phyloP scores from a whole-genome alignment of 2,329 filamentous ascomycete genomes.

The Paecilomyces variotii region DNA sequence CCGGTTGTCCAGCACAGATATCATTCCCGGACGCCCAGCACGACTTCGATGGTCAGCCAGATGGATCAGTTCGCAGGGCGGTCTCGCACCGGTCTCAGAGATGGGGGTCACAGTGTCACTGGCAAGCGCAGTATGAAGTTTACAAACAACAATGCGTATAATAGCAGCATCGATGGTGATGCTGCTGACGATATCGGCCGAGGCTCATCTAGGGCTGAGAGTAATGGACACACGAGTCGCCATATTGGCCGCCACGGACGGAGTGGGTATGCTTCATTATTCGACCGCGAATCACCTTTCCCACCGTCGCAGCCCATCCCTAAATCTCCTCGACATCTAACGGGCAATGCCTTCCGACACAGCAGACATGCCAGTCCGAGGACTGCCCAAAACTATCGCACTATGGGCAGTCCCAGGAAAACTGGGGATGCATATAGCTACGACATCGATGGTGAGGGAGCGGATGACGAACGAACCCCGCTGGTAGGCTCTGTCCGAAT shows the following conservation, averaged over 20 bases:
- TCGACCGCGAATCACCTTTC: conserved; percentile 73
- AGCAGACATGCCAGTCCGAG: conserved; percentile 65
- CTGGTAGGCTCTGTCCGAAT: conserved; percentile 59
- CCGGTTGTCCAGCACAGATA: conserved; percentile 60
- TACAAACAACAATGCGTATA: conserved; percentile 63
- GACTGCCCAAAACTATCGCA: conserved; percentile 42
- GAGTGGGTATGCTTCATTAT: conserved; percentile 60
- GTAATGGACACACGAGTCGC: conserved; percentile 53
- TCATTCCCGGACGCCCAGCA: conserved; percentile 90
- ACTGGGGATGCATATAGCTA: conserved; percentile 60
- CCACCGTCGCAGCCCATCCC: conserved; percentile 49
- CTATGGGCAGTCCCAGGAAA: conserved; percentile 43
- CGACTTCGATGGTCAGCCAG: conserved; percentile 61
- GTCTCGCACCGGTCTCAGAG: conserved; percentile 60
- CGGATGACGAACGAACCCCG: conserved; percentile 82
- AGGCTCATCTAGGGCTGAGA: conserved; percentile 53
- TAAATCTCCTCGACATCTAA: conserved; percentile 52
- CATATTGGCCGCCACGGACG: conserved; percentile 75
- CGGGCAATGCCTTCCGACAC: conserved; percentile 49
- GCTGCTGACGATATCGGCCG: conserved; percentile 60
- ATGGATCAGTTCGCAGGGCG: conserved; percentile 40
- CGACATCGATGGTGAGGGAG: conserved; percentile 74
- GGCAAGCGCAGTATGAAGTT: conserved; percentile 97
- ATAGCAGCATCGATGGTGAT: conserved; percentile 52
- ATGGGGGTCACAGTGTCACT: conserved; percentile 54